Conservation (phyloP, 352 stramenopile species). For the Pythium folliculosum region DNA sequence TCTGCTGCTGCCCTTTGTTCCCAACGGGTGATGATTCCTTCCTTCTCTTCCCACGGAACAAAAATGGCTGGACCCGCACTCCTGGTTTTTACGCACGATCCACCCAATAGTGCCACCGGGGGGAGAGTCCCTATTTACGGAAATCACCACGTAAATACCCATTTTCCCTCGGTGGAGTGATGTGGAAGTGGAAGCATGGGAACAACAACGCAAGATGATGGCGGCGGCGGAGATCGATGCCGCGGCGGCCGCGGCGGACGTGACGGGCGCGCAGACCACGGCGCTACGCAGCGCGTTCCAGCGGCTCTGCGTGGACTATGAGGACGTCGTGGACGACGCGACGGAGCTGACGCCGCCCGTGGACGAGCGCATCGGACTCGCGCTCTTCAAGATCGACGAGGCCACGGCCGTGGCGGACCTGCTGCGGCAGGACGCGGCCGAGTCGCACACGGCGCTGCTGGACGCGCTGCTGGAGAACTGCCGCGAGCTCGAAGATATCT, state of each 20-base stretch:
- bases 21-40: background rate
- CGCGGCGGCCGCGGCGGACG: background rate
- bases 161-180: conserved; percentile 4
- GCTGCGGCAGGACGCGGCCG: conserved; percentile 52
- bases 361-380: conserved; percentile 74
- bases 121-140: conserved; percentile 2
- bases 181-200: conserved; percentile 22
- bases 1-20: background rate
- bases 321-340: conserved; percentile 69
- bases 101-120: background rate
- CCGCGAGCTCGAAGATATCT: conserved; percentile 79
- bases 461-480: conserved; percentile 63
- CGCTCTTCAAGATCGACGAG: conserved; percentile 85
- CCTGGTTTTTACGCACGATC: background rate
- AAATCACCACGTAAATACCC: conserved; percentile 15
- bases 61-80: conserved; percentile 12
- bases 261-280: conserved; percentile 10
- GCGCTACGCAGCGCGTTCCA: conserved; percentile 58
- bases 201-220: conserved; percentile 19
- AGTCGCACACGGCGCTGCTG: conserved; percentile 53
- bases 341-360: conserved; percentile 52
- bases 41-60: background rate
- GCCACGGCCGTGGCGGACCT: conserved; percentile 49
- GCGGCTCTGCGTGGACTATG: conserved; percentile 60
- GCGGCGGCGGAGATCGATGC: background rate